phyloP scores from a whole-genome alignment of 2,329 filamentous ascomycete species.

The Neonectria coccinea region DNA sequence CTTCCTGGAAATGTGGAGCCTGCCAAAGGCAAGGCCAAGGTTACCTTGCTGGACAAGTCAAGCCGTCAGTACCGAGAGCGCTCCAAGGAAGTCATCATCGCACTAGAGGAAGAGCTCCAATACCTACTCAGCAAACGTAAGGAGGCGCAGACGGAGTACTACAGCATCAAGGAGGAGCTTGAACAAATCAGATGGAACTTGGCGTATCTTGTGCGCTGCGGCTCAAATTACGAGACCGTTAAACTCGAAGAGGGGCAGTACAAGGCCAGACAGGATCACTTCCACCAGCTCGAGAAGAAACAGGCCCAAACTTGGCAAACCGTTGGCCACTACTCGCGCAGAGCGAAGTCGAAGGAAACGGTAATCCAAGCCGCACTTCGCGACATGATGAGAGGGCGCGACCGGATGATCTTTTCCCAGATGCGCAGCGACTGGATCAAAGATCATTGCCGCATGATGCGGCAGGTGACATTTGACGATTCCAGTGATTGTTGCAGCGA shows the following conservation, averaged over 20 bases:
- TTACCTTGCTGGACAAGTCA: neutral
- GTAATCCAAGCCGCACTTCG: neutral
- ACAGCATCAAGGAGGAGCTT: neutral
- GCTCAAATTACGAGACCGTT: neutral
- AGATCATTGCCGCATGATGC: neutral
- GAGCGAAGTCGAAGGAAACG: neutral
- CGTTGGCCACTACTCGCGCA: neutral
- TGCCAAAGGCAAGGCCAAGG: neutral
- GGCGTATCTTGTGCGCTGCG: neutral
- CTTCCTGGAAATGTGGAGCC: neutral
- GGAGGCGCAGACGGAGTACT: neutral
- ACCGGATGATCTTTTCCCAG: neutral
- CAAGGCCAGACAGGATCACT: neutral
- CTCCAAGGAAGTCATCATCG: neutral
- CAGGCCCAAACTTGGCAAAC: neutral
- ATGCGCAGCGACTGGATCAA: neutral
- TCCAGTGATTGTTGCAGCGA: neutral
- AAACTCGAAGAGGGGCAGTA: neutral
- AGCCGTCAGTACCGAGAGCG: neutral
- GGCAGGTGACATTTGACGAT: neutral
- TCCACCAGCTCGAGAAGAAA: neutral
- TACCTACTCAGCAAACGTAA: neutral
- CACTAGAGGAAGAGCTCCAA: too few species aligned
- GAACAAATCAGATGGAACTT: neutral
- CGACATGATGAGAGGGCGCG: neutral